Evolutionary conservation across 108 stramenopile species (phyloP).

Genomic region (Stephanodiscus minutulus): DNA sequence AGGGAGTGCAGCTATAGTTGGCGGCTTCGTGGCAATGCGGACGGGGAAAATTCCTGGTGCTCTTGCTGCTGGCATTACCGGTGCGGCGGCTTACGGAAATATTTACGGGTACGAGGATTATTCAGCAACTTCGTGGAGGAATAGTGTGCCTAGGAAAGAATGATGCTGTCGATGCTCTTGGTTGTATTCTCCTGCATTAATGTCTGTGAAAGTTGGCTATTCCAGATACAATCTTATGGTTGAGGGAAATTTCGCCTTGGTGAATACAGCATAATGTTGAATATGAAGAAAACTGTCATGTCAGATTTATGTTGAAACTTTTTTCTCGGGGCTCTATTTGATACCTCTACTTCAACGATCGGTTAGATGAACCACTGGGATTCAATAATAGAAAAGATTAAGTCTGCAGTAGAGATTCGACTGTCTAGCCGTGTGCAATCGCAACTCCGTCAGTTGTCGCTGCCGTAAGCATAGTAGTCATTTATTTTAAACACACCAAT

Average conservation of each 20-base stretch:
- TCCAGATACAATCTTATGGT: not conserved
- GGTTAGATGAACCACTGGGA: too few relatives aligned
- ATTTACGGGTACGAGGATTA: constrained; percentile 50
- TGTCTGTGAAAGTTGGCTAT: not conserved
- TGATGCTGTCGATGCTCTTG: not conserved
- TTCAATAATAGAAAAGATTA: too few relatives aligned
- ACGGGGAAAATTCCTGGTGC: constrained; percentile 42
- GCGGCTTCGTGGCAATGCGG: constrained; percentile 36
- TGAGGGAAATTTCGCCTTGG: not conserved
- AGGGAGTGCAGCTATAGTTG: constrained; percentile 34
- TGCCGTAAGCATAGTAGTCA: too few relatives aligned
- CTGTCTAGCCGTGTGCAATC: too few relatives aligned
- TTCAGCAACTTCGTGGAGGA: constrained; percentile 21
- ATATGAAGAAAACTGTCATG: not conserved
- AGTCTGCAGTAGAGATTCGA: too few relatives aligned
- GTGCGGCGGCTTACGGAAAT: constrained; percentile 47
- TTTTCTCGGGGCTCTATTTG: too few relatives aligned
- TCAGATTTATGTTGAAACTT: too few relatives aligned
- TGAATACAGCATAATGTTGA: not conserved
- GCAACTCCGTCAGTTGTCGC: too few relatives aligned
- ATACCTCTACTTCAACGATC: too few relatives aligned
- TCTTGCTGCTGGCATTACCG: constrained; percentile 25
- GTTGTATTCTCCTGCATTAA: not conserved
- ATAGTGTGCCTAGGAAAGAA: constrained; percentile 18
- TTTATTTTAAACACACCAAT: too few relatives aligned